A percentile compares a stretch with the other conserved stretches of the same genome.
Conservation (phyloP, 108 stramenopile species). For the Nannochloropsis gaditana region DNA sequence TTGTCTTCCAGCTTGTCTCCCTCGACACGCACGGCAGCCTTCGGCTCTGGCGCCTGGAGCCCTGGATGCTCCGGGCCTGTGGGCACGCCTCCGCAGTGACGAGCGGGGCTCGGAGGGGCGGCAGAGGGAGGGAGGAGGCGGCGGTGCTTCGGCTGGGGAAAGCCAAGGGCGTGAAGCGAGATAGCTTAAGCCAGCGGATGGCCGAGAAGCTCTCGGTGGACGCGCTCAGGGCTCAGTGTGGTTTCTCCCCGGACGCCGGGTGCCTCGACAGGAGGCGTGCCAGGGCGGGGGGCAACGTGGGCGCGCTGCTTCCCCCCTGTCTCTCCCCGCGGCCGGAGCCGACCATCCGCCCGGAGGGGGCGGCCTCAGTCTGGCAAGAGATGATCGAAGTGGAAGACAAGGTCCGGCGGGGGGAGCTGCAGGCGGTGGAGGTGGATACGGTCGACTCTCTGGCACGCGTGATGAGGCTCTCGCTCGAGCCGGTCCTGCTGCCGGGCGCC, state of each 20-base stretch:
- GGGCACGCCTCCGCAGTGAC: background rate
- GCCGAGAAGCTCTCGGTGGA: background rate
- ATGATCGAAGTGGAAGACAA: slow-evolving; percentile 6
- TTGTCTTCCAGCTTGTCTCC: background rate
- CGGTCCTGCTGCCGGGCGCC: background rate
- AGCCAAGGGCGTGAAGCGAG: background rate
- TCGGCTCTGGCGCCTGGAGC: background rate
- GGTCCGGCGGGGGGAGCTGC: background rate
- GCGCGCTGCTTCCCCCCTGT: background rate
- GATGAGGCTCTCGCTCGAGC: background rate
- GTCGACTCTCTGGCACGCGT: background rate
- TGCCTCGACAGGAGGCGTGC: too few relatives aligned
- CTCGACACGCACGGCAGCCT: background rate
- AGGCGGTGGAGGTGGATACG: background rate
- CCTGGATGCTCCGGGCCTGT: slow-evolving; percentile 4
- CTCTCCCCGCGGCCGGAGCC: background rate
- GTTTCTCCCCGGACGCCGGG: background rate
- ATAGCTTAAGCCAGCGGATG: slow-evolving; percentile 12
- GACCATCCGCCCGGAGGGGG: background rate
- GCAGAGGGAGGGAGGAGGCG: background rate
- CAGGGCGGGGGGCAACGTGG: background rate
- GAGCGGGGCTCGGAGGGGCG: background rate
- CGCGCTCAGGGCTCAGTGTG: background rate
- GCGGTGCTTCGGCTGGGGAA: background rate
- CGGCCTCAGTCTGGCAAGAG: background rate